A percentile compares a stretch with the other conserved stretches of the same genome.
These are phyloP conservation scores for Phytophthora europaea DNA, from an alignment of 352 stramenopile genomes.

Conservation along the genomic window DNA sequence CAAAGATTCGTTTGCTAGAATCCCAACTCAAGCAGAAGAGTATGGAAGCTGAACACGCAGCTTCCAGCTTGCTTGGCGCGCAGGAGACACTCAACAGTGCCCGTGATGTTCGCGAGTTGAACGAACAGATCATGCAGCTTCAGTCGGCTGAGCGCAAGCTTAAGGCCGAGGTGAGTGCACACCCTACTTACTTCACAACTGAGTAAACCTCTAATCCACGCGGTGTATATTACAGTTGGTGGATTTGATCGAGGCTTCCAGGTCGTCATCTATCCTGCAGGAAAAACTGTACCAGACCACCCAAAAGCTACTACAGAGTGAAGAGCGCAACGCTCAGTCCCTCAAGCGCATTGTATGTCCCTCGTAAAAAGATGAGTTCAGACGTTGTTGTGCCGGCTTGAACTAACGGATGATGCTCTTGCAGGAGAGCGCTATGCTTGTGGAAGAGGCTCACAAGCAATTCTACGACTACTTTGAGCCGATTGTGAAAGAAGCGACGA, in stretches of 20 bases:
- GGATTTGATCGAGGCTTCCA: constrained; percentile 74
- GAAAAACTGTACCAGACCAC: constrained; percentile 69
- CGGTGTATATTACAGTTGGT: constrained; percentile 49
- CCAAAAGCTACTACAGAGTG: constrained; percentile 63
- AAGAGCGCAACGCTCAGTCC: constrained; percentile 55
- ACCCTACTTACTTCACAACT: not conserved
- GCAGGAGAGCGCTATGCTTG: constrained; percentile 50
- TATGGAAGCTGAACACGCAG: constrained; percentile 53
- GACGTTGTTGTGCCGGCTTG: not conserved
- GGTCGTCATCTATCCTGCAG: constrained; percentile 64
- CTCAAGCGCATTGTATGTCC: constrained; percentile 64
- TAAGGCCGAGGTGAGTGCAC: constrained; percentile 68
- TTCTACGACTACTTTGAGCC: constrained; percentile 62
- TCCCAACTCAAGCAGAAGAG: constrained; percentile 74
- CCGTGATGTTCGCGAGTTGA: constrained; percentile 59
- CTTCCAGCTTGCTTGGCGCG: constrained; percentile 55
- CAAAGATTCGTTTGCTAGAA: constrained; percentile 74
- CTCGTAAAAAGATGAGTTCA: not conserved
- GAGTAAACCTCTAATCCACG: not conserved
- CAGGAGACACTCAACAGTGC: constrained; percentile 60
- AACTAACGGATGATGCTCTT: constrained; percentile 17
- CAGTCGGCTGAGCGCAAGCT: constrained; percentile 70
- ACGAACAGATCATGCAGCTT: constrained; percentile 69
- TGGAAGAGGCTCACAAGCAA: constrained; percentile 56
- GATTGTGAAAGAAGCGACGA: constrained; percentile 54